Evolutionary conservation across 2,329 filamentous ascomycete species (phyloP), one percentile per base, ranked within the genome.

Genomic region (Dendrostoma leiphaemia): DNA sequence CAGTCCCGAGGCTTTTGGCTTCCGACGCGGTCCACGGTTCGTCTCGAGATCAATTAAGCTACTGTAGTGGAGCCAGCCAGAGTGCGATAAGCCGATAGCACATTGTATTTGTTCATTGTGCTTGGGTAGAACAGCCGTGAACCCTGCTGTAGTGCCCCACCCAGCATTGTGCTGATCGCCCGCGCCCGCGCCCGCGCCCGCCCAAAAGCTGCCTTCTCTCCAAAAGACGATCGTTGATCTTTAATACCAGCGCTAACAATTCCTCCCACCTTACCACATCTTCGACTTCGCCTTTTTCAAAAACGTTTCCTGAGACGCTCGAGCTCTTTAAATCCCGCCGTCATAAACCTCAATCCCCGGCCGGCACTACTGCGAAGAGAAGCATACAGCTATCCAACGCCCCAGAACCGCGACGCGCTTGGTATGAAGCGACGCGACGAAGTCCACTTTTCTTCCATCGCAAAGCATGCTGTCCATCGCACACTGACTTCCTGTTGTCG

Each of bases 351-450:
- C 41, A 19, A 29, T 21, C 4, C 7, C 41, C 13, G 19, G 17
- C 19, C 26, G 12, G 8, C 28, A 12, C 19, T 23, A 4, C 28
- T 32, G 29, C 12, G 12, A 28, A 21, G 29, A 3, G 8, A 46
- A 15, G n/a, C n/a, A n/a, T 37, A 43, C 28, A 32, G 28, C 26
- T 19, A 19, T 15, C 29, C 7, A 34, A n/a, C 13, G 4, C 21
- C 21, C 23, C n/a, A 4, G 13, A 41, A 37, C 13, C 48, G 40
- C 48, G 48, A 45, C 48, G 48, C 38, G 48, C 56, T 43, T 59
- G 53, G 51, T 51, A 59, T 59, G 57, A 60, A 49, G 48, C 48
- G 44, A 32, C 46, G 47, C 57, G 48, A 53, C 43, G 43, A 49
- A 35, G 21, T 43, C 50, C 48, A 26, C 21, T 32, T 34, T 48